These are phyloP conservation scores for Blastobotrys proliferans DNA, from an alignment of 1,139 yeast species.

Conservation along the genomic window DNA sequence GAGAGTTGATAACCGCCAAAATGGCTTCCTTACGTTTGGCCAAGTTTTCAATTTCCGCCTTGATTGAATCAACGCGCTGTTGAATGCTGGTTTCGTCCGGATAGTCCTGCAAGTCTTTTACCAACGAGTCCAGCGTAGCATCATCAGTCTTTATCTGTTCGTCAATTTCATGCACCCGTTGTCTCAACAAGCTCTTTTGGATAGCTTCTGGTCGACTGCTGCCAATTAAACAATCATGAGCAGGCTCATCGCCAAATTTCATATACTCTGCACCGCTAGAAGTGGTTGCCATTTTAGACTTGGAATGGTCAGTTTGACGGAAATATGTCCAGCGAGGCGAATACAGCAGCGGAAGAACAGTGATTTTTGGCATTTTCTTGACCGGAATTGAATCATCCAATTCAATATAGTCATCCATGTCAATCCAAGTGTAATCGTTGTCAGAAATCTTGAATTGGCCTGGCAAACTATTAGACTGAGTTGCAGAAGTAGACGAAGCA, in stretches of 20 bases:
- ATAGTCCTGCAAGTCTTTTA: slow-evolving; percentile 25
- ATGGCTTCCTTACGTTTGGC: slow-evolving; percentile 31
- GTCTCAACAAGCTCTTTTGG: slow-evolving; percentile 31
- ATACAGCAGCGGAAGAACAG: slow-evolving; percentile 59
- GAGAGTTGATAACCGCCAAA: slow-evolving; percentile 20
- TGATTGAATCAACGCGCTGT: slow-evolving; percentile 30
- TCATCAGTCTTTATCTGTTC: slow-evolving; percentile 42
- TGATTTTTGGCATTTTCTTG: slow-evolving; percentile 51
- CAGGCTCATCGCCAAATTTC: slow-evolving; percentile 58
- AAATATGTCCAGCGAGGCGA: slow-evolving; percentile 77
- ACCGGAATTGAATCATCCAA: slow-evolving; percentile 43
- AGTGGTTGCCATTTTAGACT: slow-evolving; percentile 21
- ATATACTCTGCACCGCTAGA: slow-evolving; percentile 40
- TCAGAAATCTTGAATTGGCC: slow-evolving; percentile 40
- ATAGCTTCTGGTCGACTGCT: slow-evolving; percentile 32
- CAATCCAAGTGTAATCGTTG: slow-evolving; percentile 66
- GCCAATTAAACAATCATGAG: slow-evolving; percentile 68
- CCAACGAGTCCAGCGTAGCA: slow-evolving; percentile 36
- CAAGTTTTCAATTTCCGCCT: slow-evolving; percentile 37
- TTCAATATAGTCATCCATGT: slow-evolving; percentile 76
- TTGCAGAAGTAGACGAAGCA: slow-evolving; percentile 10
- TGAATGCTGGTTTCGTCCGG: slow-evolving; percentile 25
- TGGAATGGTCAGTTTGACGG: slow-evolving; percentile 52
- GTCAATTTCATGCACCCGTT: slow-evolving; percentile 40
- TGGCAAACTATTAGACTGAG: slow-evolving; percentile 15